Base-by-base conservation (phyloP, 2,329 filamentous ascomycete genomes). In the Sporothrix humicola region DNA sequence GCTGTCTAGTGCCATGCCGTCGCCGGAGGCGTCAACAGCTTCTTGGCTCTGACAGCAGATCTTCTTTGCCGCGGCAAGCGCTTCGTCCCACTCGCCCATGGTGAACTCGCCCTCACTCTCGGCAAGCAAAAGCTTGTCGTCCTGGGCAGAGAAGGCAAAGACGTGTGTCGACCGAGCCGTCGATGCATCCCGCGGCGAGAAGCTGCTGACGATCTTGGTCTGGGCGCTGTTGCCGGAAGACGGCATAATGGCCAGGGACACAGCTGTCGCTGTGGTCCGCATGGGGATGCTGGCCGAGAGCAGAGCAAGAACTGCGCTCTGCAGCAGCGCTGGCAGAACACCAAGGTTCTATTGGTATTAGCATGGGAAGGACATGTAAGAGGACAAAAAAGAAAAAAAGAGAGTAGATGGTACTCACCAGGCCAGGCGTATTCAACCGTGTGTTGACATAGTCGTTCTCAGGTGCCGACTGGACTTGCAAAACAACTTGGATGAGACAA, bases 41-140 rank as follows among this genome's bases (percentile, higher is more conserved):
- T 44, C 31, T 77, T 10, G 81, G 83, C 42, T 80, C 77, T 72
- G 81, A 77, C 86, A 91, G 81, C 94, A 97, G 66, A 91, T 85
- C 54, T 84, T 82, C 79, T 89, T 86, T 48, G 92, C 94, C 61
- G 85, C 83, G 75, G 90, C 86, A 76, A 90, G 89, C 20, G 92
- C 88, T 59, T 86, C 84, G 73, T 94, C 89, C 94, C 95, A 98
- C 76, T 92, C 90, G 15, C 89, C 86, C 76, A 92, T 85, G 65
- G 89, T 88, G 79, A 98, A 98, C 3, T 83, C 83, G 0, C 95
- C 95, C 78, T 95, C 90, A 78, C 94, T 97, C 82, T 97, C 93
- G 48, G 89, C 90, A 58, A 97, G 82, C 26, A 98, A 82, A 70
- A 97, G 83, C 74, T 93, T 90, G 13, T 91, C 88, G 9, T 91